Evolutionary conservation across 75 land plant species (phyloP).

Genomic region (Selaginella moellendorffii): DNA sequence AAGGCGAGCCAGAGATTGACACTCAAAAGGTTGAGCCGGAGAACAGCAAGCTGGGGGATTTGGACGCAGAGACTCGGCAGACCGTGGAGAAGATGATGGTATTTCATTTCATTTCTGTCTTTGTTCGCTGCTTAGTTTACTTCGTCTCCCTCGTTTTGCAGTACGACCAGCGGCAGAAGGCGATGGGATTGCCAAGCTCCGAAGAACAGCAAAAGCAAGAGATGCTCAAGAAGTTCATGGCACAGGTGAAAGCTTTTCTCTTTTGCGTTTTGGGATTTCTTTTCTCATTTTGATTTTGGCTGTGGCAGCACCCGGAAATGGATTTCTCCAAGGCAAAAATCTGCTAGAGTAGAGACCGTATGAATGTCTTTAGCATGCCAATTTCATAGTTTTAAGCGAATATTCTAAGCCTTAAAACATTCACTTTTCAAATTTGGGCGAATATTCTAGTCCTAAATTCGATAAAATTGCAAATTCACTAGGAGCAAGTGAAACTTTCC

Average conservation of each 20-base stretch:
- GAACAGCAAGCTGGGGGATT: constrained; percentile 67
- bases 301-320: constrained; percentile 76
- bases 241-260: no score
- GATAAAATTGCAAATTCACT: no score
- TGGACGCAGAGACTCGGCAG: constrained; percentile 72
- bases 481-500: no score
- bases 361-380: no score
- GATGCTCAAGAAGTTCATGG: constrained; percentile 71
- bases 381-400: no score
- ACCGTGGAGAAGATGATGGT: constrained; percentile 99
- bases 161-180: constrained; percentile 90
- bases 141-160: no score
- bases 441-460: no score
- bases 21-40: constrained; percentile 95
- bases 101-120: neutral
- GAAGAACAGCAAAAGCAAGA: constrained; percentile 85
- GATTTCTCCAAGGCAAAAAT: constrained; percentile 75
- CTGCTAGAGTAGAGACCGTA: no score
- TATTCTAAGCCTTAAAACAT: no score
- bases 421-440: no score
- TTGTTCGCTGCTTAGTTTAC: neutral
- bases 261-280: neutral
- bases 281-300: neutral
- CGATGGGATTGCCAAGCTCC: constrained; percentile 82
- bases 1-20: constrained; percentile 81